These are phyloP conservation scores for Leccinum holopus DNA, from an alignment of 1,284 basidiomycete species.

Conservation along the genomic window DNA sequence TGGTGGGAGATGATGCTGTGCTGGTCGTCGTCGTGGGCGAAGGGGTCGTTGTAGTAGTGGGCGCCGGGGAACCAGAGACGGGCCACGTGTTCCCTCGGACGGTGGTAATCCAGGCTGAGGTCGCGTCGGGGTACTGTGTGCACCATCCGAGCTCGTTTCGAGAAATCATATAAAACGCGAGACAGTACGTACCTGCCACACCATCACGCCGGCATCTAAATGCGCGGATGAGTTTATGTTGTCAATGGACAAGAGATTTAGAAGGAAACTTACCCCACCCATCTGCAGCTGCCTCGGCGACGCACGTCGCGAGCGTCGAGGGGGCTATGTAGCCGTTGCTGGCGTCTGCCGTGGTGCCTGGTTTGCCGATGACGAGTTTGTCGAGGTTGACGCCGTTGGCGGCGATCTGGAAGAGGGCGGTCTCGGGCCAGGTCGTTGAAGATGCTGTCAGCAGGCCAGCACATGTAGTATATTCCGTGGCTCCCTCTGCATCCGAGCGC, in stretches of 20 bases:
- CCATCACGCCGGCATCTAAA: neutral
- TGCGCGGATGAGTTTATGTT: neutral
- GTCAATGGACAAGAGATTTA: neutral
- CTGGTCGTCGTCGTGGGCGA: neutral
- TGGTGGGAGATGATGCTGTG: constrained; percentile 11
- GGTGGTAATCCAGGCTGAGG: neutral
- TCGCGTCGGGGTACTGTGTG: neutral
- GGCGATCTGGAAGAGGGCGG: constrained; percentile 1
- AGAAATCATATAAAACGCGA: neutral
- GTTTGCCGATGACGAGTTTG: constrained; percentile 1
- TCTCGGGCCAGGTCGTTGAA: constrained; percentile 38
- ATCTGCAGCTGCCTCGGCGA: neutral
- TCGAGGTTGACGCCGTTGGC: neutral
- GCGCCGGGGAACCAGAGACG: neutral
- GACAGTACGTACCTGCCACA: neutral
- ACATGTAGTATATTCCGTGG: constrained; percentile 47
- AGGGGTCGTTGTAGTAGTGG: neutral
- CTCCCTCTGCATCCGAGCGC: constrained; percentile 39
- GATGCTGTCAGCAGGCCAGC: constrained; percentile 42
- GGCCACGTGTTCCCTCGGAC: neutral
- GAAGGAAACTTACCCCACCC: neutral
- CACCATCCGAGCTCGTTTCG: neutral
- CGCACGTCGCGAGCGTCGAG: neutral
- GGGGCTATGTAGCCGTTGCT: neutral
- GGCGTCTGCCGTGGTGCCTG: neutral